phyloP scores from a whole-genome alignment of 352 stramenopile genomes.

The Saprolegnia diclina region DNA sequence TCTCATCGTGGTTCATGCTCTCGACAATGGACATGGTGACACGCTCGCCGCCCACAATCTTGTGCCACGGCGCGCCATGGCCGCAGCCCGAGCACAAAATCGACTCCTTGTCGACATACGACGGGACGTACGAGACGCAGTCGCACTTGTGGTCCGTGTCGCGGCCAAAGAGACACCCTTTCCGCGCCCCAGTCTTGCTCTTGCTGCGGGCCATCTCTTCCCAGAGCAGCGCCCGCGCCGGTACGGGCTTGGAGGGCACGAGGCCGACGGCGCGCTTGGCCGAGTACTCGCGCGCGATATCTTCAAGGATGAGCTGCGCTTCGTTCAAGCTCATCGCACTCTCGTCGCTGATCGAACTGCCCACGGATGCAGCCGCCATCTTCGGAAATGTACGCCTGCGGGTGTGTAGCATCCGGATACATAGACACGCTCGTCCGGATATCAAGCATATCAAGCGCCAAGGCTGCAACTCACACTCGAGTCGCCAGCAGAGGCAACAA shows the following conservation, averaged over 20 bases:
- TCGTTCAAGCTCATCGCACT: slow-evolving; percentile 26
- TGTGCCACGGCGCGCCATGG: slow-evolving; percentile 67
- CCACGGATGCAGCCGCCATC: too few species aligned
- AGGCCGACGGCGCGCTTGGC: slow-evolving; percentile 68
- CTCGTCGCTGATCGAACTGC: background rate
- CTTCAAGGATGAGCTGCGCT: slow-evolving; percentile 60
- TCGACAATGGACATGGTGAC: slow-evolving; percentile 21
- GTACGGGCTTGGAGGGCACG: slow-evolving; percentile 62
- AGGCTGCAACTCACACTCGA: too few species aligned
- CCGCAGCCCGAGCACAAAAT: slow-evolving; percentile 57
- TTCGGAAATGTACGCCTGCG: too few species aligned
- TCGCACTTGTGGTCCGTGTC: slow-evolving; percentile 48
- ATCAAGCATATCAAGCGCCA: too few species aligned
- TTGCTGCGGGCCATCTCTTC: slow-evolving; percentile 60
- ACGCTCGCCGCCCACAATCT: slow-evolving; percentile 30
- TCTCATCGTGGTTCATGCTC: slow-evolving; percentile 34
- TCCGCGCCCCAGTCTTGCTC: slow-evolving; percentile 38
- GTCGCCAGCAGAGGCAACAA: too few species aligned
- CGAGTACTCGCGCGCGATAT: slow-evolving; percentile 77
- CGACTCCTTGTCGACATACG: slow-evolving; percentile 41
- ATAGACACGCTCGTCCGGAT: too few species aligned
- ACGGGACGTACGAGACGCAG: slow-evolving; percentile 40
- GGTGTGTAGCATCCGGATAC: too few species aligned
- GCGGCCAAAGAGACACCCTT: slow-evolving; percentile 63
- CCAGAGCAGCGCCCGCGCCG: slow-evolving; percentile 70